Conservation (phyloP, 163 green algal genomes). For the Chlamydomonas reinhardtii region DNA sequence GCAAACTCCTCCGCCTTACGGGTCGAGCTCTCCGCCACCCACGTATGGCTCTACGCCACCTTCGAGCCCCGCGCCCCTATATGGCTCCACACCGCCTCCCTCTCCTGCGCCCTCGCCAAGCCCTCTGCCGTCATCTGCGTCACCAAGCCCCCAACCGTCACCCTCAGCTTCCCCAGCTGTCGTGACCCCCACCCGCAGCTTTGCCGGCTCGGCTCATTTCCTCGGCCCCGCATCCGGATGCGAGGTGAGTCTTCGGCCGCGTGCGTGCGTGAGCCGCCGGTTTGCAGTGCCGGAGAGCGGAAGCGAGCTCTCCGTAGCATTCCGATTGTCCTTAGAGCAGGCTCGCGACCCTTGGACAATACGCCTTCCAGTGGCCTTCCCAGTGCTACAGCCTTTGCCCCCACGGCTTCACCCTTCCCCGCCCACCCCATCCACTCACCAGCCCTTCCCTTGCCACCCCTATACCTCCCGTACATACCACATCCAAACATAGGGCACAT, state of each 20-base stretch:
- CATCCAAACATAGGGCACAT: not conserved
- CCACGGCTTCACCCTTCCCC: not conserved
- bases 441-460: not conserved
- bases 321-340: no score
- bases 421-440: no score
- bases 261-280: not conserved
- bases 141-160: not conserved
- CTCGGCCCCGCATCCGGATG: not conserved
- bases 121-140: not conserved
- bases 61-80: no score
- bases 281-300: no score
- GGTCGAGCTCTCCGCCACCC: no score
- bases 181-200: not conserved
- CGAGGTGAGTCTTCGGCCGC: not conserved
- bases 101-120: not conserved
- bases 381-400: not conserved
- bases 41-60: no score
- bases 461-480: not conserved
- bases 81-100: not conserved
- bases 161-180: not conserved
- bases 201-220: not conserved
- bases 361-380: not conserved
- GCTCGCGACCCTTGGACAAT: not conserved
- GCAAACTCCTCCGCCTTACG: no score
- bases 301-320: no score